Evolutionary conservation across 345 rosid species (phyloP), one percentile per base, ranked within the genome.

Genomic region (Viola odorata): DNA sequence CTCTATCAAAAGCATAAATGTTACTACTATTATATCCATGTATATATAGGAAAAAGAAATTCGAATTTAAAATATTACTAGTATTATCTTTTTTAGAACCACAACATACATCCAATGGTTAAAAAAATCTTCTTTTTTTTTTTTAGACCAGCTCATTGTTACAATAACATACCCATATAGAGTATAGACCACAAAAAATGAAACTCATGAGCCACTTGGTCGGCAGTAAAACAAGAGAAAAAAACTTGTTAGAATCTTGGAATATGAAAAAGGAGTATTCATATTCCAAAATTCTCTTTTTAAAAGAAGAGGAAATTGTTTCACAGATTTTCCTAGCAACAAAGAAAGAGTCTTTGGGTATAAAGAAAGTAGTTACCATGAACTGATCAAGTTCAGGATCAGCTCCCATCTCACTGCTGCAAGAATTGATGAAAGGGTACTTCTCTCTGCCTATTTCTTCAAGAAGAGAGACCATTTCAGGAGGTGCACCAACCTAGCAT

Each of bases 341-440:
- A 4, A 63, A 39, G 10, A 50, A 0, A 42, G 10, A 47, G 32
- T 5, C 58, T 16, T 10, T 8, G 15, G 15, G 6, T 42, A 11
- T 10, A 7, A 58, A 32, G 32, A 23, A 23, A 23, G 32, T 23
- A 32, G 0, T 10, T 32, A 85, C 91, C 91, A 85, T 85, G 81
- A 85, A 85, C 48, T 78, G 75, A 36, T 85, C 91, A 0, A 85
- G 85, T 65, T 78, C 85, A n/a, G 85, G 91, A 66, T 85, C 88
- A 54, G 70, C 77, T 73, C 88, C 88, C 11, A 76, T 66, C 50
- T 74, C 69, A 62, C 61, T 49, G 41, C 61, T 49, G 41, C 58
- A 38, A n/a, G 12, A 50, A 37, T 65, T 55, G 37, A 62, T 68
- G 32, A 23, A 23, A 12, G 60, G 40, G 66, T 42, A 69, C 57